A percentile compares a stretch with the other conserved stretches of the same genome.
Evolutionary conservation across 2,329 filamentous ascomycete species (phyloP).

Genomic region (Samsoniella hepiali): DNA sequence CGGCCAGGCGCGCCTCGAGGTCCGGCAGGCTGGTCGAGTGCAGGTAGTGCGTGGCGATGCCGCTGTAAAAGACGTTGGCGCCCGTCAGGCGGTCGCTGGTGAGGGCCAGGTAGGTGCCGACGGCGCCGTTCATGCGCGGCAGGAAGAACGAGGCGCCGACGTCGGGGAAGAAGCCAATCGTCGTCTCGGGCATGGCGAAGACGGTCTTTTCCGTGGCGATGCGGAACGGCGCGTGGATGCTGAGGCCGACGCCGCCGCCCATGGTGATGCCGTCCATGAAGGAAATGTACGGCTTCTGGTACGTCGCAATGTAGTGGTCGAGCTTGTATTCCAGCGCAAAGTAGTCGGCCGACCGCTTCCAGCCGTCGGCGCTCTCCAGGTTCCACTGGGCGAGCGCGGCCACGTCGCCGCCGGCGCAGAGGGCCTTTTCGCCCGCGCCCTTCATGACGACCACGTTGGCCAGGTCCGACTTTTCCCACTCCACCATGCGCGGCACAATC

Average conservation of each 20-base stretch:
- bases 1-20: slow-evolving; percentile 80
- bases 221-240: slow-evolving; percentile 90
- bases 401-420: slow-evolving; percentile 94
- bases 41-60: slow-evolving; percentile 92
- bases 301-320: slow-evolving; percentile 92
- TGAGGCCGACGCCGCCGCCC: slow-evolving; percentile 93
- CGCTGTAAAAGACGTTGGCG: slow-evolving; percentile 83
- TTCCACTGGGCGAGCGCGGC: slow-evolving; percentile 73
- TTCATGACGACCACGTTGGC: slow-evolving; percentile 92
- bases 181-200: slow-evolving; percentile 98
- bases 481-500: slow-evolving; percentile 81
- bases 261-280: slow-evolving; percentile 99
- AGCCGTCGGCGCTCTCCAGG: slow-evolving; percentile 62
- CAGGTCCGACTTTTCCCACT: slow-evolving; percentile 94
- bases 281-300: slow-evolving; percentile 86
- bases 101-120: slow-evolving; percentile 90
- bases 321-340: slow-evolving; percentile 95
- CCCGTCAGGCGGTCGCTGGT: slow-evolving; percentile 83
- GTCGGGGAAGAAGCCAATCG: slow-evolving; percentile 97
- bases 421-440: slow-evolving; percentile 77
- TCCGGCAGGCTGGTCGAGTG: slow-evolving; percentile 82
- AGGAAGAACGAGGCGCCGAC: slow-evolving; percentile 97
- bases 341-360: slow-evolving; percentile 74
- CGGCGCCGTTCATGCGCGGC: slow-evolving; percentile 77
- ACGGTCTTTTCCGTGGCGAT: slow-evolving; percentile 94